Percentiles rank a stretch among this genome's conserved stretches.
Evolutionary conservation across 2,329 filamentous ascomycete species (phyloP).

Genomic region (Botrytis tulipae): DNA sequence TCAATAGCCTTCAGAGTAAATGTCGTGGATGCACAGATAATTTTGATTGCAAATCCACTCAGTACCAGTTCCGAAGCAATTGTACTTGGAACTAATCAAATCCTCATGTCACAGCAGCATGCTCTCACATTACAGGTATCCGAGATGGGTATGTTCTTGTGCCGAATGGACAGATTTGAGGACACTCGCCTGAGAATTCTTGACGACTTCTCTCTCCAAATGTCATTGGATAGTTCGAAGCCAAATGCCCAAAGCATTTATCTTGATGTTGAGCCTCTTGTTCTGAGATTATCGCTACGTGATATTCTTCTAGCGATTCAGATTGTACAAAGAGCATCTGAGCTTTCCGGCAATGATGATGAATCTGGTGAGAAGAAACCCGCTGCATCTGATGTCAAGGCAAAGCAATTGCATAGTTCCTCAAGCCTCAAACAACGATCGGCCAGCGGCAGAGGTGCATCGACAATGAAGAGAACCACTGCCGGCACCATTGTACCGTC

Average conservation of each 20-base stretch:
- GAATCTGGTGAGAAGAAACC: conserved; percentile 45
- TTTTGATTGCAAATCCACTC: conserved; percentile 91
- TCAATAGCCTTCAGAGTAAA: conserved; percentile 87
- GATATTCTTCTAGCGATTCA: conserved; percentile 94
- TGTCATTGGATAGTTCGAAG: conserved; percentile 74
- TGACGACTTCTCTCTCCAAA: conserved; percentile 90
- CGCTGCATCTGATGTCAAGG: conserved; percentile 52
- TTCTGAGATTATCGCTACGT: conserved; percentile 83
- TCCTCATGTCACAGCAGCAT: conserved; percentile 90
- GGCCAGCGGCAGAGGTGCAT: conserved; percentile 55
- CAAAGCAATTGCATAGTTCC: conserved; percentile 47
- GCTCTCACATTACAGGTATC: conserved; percentile 90
- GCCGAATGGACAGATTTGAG: conserved; percentile 97
- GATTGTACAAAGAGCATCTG: conserved; percentile 86
- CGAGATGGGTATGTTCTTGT: conserved; percentile 96
- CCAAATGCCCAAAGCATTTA: conserved; percentile 72
- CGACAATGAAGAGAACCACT: conserved; percentile 49
- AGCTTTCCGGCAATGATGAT: conserved; percentile 68
- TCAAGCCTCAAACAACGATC: conserved; percentile 53
- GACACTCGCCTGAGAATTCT: conserved; percentile 86
- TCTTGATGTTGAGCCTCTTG: conserved; percentile 84
- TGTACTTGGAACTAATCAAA: conserved; percentile 89
- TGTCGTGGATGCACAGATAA: conserved; percentile 92
- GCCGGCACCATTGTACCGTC: conserved; percentile 39
- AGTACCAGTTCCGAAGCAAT: conserved; percentile 91